phyloP scores from a whole-genome alignment of 192 early-diverging fungal genomes.

The Phycomyces nitens region DNA sequence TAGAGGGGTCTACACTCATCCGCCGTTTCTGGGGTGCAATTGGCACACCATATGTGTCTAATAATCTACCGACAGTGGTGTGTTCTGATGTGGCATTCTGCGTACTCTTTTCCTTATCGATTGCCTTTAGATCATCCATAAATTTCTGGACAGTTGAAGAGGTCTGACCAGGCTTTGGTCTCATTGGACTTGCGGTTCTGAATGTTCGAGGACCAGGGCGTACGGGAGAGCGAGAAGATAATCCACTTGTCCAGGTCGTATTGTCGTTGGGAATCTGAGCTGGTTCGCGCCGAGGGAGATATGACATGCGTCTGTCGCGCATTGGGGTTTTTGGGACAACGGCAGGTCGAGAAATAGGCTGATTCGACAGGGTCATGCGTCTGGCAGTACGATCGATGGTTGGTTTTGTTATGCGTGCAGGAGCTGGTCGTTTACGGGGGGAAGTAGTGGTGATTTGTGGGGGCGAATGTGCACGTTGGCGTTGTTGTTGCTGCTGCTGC shows the following conservation, averaged over 20 bases:
- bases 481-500: conserved; percentile 15
- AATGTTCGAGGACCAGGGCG: neutral
- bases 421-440: conserved; percentile 9
- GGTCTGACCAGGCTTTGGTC: conserved; percentile 12
- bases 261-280: neutral
- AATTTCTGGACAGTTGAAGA: conserved; percentile 2
- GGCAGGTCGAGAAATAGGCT: conserved; percentile 2
- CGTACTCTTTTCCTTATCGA: neutral
- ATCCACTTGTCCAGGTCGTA: neutral
- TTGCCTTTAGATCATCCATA: conserved; percentile 2
- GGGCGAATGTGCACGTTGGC: conserved; percentile 1
- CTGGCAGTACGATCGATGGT: conserved; percentile 7
- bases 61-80: conserved; percentile 20
- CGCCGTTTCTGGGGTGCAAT: conserved; percentile 1
- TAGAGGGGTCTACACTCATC: conserved; percentile 5
- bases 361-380: conserved; percentile 6
- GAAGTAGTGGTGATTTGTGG: neutral
- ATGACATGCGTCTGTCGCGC: conserved; percentile 6
- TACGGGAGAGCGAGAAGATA: neutral
- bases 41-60: conserved; percentile 79
- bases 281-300: neutral
- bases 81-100: neutral
- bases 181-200: conserved; percentile 6
- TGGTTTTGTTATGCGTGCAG: neutral
- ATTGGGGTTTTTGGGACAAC: conserved; percentile 2